Percentiles rank a stretch among this genome's conserved stretches.
phyloP scores from a whole-genome alignment of 441 rosid species.

The Jatropha podagrica region DNA sequence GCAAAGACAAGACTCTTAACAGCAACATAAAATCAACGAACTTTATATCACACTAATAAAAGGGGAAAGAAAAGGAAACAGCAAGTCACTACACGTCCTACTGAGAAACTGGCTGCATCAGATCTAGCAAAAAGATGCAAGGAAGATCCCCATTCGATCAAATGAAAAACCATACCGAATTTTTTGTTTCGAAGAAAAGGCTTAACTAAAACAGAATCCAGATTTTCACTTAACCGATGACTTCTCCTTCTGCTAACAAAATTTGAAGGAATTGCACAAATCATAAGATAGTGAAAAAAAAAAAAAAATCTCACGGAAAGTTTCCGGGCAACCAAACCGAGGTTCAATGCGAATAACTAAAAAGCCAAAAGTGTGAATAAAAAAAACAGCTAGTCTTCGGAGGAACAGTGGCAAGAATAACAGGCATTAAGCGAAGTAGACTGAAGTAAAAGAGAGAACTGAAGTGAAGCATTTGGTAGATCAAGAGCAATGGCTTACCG shows the following conservation, averaged over 20 bases:
- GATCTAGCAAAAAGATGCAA: not conserved
- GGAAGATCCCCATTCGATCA: not conserved
- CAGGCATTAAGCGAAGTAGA: not conserved
- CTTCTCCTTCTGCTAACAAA: not conserved
- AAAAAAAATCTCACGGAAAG: not conserved
- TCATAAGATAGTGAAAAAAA: not conserved
- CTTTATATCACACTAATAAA: constrained; percentile 18
- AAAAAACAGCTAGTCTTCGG: not conserved
- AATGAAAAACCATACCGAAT: not conserved
- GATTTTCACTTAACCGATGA: not conserved
- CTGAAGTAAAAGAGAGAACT: not conserved
- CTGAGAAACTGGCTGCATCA: not conserved
- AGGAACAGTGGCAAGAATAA: not conserved
- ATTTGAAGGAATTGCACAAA: not conserved
- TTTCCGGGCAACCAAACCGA: constrained; percentile 4
- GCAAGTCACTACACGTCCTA: not conserved
- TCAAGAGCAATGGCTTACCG: constrained; percentile 13
- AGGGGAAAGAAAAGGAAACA: not conserved
- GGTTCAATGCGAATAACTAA: not conserved
- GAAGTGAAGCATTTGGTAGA: constrained; percentile 7
- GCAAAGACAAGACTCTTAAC: not conserved
- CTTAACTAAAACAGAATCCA: not conserved
- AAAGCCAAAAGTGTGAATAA: not conserved
- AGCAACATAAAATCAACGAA: not conserved
- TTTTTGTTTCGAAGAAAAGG: not conserved